These are phyloP conservation scores for Fraxinus greggii DNA, from an alignment of 305 asterid genomes.

Conservation along the genomic window DNA sequence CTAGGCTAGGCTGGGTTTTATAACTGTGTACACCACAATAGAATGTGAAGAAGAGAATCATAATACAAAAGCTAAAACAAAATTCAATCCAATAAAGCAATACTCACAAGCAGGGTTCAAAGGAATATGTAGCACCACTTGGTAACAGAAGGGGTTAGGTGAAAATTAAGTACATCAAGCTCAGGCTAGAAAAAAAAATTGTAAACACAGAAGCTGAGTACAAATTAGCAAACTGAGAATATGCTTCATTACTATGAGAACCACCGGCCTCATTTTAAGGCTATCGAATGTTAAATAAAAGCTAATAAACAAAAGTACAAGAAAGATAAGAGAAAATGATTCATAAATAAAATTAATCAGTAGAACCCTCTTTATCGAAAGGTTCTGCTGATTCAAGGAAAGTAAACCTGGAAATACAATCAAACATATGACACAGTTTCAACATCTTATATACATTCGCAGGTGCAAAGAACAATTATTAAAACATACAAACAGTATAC, in stretches of 20 bases:
- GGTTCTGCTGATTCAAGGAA: not conserved
- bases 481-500: not conserved
- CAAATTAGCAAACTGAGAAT: not conserved
- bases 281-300: conserved; percentile 12
- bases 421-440: not conserved
- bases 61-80: conserved; percentile 3
- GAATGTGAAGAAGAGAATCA: not conserved
- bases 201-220: not conserved
- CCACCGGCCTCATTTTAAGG: conserved; percentile 3
- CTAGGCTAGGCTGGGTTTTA: not conserved
- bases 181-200: not conserved
- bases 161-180: not conserved
- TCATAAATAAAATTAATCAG: conserved; percentile 2
- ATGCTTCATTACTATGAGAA: conserved; percentile 10
- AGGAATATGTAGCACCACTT: not conserved
- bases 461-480: not conserved
- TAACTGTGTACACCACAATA: not conserved
- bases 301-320: not conserved
- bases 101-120: not conserved
- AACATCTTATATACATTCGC: not conserved
- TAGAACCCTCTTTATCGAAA: not conserved
- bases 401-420: conserved; percentile 1
- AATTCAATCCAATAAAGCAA: not conserved
- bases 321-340: not conserved
- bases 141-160: not conserved